Conservation (phyloP, 2,329 filamentous ascomycete species). For the Colletotrichum sp. region DNA sequence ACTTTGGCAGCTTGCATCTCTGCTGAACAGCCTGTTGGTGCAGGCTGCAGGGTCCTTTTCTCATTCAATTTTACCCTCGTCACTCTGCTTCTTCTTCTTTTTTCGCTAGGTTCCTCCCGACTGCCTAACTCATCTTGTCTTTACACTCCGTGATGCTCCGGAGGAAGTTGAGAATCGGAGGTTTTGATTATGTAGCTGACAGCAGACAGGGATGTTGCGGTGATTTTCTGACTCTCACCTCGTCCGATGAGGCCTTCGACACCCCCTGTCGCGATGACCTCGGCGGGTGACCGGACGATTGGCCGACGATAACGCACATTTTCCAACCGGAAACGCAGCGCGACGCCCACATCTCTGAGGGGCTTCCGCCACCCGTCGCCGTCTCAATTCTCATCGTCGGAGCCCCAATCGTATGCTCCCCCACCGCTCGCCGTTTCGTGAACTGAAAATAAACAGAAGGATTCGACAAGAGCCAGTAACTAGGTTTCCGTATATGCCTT, state of each 20-base stretch:
- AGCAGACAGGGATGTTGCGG: not conserved
- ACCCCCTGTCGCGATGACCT: slow-evolving; percentile 6
- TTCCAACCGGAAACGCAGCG: not conserved
- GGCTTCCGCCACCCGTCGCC: not conserved
- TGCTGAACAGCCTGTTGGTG: not conserved
- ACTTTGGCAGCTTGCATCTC: not conserved
- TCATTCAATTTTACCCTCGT: not conserved
- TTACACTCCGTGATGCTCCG: not conserved
- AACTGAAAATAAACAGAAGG: not conserved
- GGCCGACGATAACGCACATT: slow-evolving; percentile 8
- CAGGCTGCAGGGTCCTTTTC: not conserved
- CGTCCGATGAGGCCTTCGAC: not conserved
- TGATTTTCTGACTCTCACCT: not conserved
- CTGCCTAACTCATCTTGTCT: not conserved
- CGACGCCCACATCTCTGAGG: not conserved
- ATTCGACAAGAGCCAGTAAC: not conserved
- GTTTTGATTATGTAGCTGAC: not conserved
- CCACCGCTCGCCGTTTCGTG: not conserved
- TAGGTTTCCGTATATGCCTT: slow-evolving; percentile 8
- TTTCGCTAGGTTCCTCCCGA: not conserved
- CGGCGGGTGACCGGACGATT: slow-evolving; percentile 8
- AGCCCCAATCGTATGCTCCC: not conserved
- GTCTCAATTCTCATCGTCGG: not conserved
- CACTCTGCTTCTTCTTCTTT: not conserved
- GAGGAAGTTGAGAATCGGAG: not conserved